A percentile compares a stretch with the other conserved stretches of the same genome.
Conservation (phyloP, 108 stramenopile species). For the Pseudonitzschia delicatissima region DNA sequence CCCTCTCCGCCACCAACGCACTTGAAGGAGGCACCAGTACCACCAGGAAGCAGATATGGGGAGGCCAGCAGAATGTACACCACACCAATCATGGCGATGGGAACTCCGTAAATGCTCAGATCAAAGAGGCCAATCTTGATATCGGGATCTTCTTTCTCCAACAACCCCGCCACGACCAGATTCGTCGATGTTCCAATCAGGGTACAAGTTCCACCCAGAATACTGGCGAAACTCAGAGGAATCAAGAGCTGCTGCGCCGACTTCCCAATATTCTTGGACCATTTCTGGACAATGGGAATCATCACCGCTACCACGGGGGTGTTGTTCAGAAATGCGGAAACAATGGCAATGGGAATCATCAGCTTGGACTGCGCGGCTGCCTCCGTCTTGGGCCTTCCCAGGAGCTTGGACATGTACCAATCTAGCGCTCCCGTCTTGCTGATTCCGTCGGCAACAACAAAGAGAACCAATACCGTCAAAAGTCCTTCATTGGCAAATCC, state of each 20-base stretch:
- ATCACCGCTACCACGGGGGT: constrained; percentile 88
- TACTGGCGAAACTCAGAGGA: constrained; percentile 80
- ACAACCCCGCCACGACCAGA: constrained; percentile 74
- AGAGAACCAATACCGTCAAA: constrained; percentile 77
- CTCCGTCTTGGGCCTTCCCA: constrained; percentile 62
- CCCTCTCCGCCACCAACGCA: constrained; percentile 8
- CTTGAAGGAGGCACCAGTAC: constrained; percentile 21
- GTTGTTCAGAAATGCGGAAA: constrained; percentile 88
- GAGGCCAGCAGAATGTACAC: constrained; percentile 68
- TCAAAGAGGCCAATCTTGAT: constrained; percentile 72
- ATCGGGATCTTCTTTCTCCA: constrained; percentile 47
- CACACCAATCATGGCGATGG: constrained; percentile 66
- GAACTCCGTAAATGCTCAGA: constrained; percentile 77
- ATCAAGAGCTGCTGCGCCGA: constrained; percentile 70
- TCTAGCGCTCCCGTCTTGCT: constrained; percentile 81
- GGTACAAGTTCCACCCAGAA: constrained; percentile 88
- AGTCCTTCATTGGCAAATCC: constrained; percentile 86
- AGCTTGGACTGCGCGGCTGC: constrained; percentile 72
- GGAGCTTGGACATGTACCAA: constrained; percentile 82
- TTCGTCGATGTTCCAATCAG: constrained; percentile 89
- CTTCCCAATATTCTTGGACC: constrained; percentile 65
- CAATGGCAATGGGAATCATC: constrained; percentile 59
- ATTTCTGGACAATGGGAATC: constrained; percentile 85
- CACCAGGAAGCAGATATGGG: constrained; percentile 66
- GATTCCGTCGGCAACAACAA: constrained; percentile 84